Base-by-base conservation (phyloP, 2,329 filamentous ascomycete genomes). In the Ophiostoma sp. region DNA sequence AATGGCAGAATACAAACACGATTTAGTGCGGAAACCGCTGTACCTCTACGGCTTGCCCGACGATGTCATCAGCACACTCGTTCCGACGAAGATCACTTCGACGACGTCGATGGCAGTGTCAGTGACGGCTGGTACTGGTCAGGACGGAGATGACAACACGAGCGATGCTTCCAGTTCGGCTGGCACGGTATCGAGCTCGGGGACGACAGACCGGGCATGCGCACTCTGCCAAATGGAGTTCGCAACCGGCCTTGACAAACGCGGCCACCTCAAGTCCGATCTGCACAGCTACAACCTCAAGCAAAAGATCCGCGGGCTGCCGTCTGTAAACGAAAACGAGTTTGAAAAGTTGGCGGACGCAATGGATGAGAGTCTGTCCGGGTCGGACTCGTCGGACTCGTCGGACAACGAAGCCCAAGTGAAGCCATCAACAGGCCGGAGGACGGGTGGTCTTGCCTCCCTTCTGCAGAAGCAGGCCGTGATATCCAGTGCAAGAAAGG, bases 261-360 rank as follows among this genome's bases (percentile, higher is more conserved):
- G 92, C 72, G 86, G 87, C 71, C 95, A 99, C 79, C 88, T 92
- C 71, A 91, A 92, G 76, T 97, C 94, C 11, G 95, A 99, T 76
- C 84, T 96, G 67, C 95, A 99, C 79, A 87, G 90, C 74, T 99
- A 97, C 81, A 99, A 99, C 78, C 81, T 98, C 72, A 98, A 97
- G 80, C 91, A 94, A 77, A 96, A 92, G 81, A 81, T 97, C 70
- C 88, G 92, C 66, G 92, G 92, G 0, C 84, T 85, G 71, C 85
- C 84, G 11, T 80, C 91, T 0, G 90, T 97, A 1, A 87, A 87
- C 1, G 95, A 99, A 77, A 79, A 77, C 8, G 93, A 97, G 44
- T 99, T 99, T 74, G 92, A 95, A 77, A 92, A 90, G 77, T 84
- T 97, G 7, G 84, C 98, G 8, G 92, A 89, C 48, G 88, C 95